Evolutionary conservation across 306 rosid genomes (phyloP), one percentile per base, ranked within the genome.

Genomic region (Phaseolus lunatus): DNA sequence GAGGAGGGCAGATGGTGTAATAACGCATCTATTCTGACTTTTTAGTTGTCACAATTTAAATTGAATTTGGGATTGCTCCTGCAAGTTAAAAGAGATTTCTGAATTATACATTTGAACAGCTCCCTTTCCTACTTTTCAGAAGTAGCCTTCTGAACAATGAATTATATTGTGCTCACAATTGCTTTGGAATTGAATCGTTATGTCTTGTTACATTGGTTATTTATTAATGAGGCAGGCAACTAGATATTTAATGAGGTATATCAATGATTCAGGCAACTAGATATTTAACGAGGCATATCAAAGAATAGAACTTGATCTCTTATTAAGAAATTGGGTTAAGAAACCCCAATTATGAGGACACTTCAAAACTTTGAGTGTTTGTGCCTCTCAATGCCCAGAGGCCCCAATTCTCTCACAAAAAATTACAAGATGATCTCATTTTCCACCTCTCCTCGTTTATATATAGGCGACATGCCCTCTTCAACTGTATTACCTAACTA

Each of bases 81-180:
- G 33, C 56, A 24, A 35, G 41, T 52, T 63, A 79, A 66, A 62
- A 64, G 83, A 41, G 50, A 73, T 41, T 80, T 80, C 50, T 53
- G 23, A 26, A 72, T 72, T 16, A 18, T 72, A 41, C 27, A 64
- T 68, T 64, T 12, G 52, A 64, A 64, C 22, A 70, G 43, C 47
- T 41, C 47, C 66, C 16, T 72, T 29, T 64, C 29, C 58, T 15
- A 5, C 13, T 80, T 20, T 54, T 65, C 53, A 27, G 31, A 43
- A 72, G 73, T 20, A 63, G 61, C 39, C 63, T 24, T 72, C 73
- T 50, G n/a, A 73, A 2, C 23, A 54, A 19, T 43, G 62, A 57
- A 29, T 73, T 56, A 31, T 63, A 26, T 33, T 61, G 71, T 57
- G 19, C 62, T 20, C 27, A n/a, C 47, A 65, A 64, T 47, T 50